These are phyloP conservation scores for Aspergillus latus DNA, from an alignment of 2,329 filamentous ascomycete species.

Conservation along the genomic window DNA sequence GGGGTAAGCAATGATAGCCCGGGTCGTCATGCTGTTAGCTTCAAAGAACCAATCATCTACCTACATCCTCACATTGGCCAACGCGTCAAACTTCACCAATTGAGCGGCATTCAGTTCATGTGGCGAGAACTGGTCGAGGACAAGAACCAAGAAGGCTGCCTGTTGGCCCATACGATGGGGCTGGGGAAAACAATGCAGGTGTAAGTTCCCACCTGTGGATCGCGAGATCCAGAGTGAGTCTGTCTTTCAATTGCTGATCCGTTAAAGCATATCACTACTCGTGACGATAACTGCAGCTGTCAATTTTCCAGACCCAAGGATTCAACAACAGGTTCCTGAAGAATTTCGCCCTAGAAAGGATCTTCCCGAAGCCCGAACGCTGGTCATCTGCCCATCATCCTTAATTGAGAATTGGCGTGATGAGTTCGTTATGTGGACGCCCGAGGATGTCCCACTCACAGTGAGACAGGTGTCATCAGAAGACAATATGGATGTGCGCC, in stretches of 20 bases:
- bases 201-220: slow-evolving; percentile 36
- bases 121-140: slow-evolving; percentile 78
- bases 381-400: slow-evolving; percentile 73
- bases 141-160: slow-evolving; percentile 66
- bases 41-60: slow-evolving; percentile 47
- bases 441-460: slow-evolving; percentile 49
- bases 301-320: slow-evolving; percentile 55
- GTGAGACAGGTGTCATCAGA: slow-evolving; percentile 57
- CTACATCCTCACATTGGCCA: slow-evolving; percentile 63
- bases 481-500: slow-evolving; percentile 40
- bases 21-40: slow-evolving; percentile 49
- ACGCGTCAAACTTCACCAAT: slow-evolving; percentile 75
- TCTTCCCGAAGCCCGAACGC: slow-evolving; percentile 53
- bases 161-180: slow-evolving; percentile 88
- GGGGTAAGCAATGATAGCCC: slow-evolving; percentile 39
- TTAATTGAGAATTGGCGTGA: slow-evolving; percentile 81
- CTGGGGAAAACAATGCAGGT: slow-evolving; percentile 91
- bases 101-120: slow-evolving; percentile 79
- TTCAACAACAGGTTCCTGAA: slow-evolving; percentile 67
- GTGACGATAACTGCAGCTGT: slow-evolving; percentile 69
- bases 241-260: background rate
- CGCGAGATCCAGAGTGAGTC: background rate
- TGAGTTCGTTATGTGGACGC: slow-evolving; percentile 71
- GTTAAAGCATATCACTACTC: slow-evolving; percentile 68
- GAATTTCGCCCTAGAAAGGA: slow-evolving; percentile 49